These are phyloP conservation scores for Cladosporium halotolerans DNA, from an alignment of 2,329 filamentous ascomycete genomes.

Conservation along the genomic window DNA sequence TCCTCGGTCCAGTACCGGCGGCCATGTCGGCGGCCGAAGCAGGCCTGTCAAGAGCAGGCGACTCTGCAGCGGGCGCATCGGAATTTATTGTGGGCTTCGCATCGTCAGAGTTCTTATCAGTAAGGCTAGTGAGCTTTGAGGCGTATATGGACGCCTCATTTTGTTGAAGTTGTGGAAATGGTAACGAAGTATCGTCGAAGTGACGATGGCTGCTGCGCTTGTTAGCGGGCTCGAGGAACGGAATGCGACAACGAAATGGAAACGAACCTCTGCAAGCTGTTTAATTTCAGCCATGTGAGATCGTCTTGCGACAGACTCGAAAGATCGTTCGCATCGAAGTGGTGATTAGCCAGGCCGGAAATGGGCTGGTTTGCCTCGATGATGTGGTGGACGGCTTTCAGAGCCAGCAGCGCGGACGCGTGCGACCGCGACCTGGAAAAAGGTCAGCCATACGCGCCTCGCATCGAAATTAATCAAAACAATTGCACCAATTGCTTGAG, in stretches of 20 bases:
- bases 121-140: constrained; percentile 21
- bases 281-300: constrained; percentile 40
- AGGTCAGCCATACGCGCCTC: constrained; percentile 25
- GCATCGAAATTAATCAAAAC: constrained; percentile 35
- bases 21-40: constrained; percentile 11
- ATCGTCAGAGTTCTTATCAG: constrained; percentile 13
- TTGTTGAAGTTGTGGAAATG: constrained; percentile 27
- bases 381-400: constrained; percentile 14
- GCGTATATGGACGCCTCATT: constrained; percentile 24
- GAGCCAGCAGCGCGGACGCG: constrained; percentile 8
- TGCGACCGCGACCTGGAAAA: constrained; percentile 11
- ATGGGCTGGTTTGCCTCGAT: constrained; percentile 15
- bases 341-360: constrained; percentile 9
- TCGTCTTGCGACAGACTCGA: constrained; percentile 10
- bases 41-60: constrained; percentile 12
- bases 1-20: constrained; percentile 2
- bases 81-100: constrained; percentile 9
- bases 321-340: constrained; percentile 10
- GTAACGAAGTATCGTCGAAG: constrained; percentile 52
- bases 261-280: constrained; percentile 48
- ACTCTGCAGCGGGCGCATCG: constrained; percentile 17
- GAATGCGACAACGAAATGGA: neutral
- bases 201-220: constrained; percentile 44
- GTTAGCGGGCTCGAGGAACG: constrained; percentile 7
- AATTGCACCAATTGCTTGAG: constrained; percentile 5